Evolutionary conservation across 2,329 filamentous ascomycete genomes (phyloP), one percentile per base, ranked within the genome.

Genomic region (Elsinoe necatrix): DNA sequence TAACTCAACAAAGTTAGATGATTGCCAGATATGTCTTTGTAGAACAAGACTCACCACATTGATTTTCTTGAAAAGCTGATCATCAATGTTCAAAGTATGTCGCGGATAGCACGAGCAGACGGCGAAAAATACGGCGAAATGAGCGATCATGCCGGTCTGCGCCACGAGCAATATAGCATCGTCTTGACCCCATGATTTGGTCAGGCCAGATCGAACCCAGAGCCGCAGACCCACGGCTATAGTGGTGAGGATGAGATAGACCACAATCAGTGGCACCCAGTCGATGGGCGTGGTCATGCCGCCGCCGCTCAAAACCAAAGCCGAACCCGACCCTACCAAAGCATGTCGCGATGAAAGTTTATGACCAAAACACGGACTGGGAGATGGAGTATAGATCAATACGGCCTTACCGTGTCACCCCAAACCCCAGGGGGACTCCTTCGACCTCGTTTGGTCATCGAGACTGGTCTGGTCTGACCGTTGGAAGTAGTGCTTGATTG

Each of bases 151-250:
- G 18, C 35, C 52, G 18, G 23, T 20, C 23, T 42, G 39, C 25
- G 52, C 52, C 37, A 55, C 43, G 11, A 55, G 18, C n/a, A 55
- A 37, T 37, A 55, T 52, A 7, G 25, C 39, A 34, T 55, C 52
- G 52, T 55, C 52, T 16, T 42, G 52, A 45, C 35, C 52, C 34
- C 34, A 55, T 43, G 52, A 27, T 34, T 45, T 42, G 6, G 52
- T 55, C 9, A 55, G 12, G 9, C 25, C 23, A 8, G 31, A 3
- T 2, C 52, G 52, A 11, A 55, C 23, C 52, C 52, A 55, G 3
- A 43, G 14, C 1, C 52, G 25, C 5, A 55, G 37, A 29, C 52
- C 20, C 16, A 55, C 37, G 6, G 37, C 35, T 16, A 31, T 21
- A 3, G 39, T 27, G 9, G 39, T 43, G n/a, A 55, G 21, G n/a